phyloP scores from a whole-genome alignment of 352 stramenopile genomes.

The Phytopythium vexans region DNA sequence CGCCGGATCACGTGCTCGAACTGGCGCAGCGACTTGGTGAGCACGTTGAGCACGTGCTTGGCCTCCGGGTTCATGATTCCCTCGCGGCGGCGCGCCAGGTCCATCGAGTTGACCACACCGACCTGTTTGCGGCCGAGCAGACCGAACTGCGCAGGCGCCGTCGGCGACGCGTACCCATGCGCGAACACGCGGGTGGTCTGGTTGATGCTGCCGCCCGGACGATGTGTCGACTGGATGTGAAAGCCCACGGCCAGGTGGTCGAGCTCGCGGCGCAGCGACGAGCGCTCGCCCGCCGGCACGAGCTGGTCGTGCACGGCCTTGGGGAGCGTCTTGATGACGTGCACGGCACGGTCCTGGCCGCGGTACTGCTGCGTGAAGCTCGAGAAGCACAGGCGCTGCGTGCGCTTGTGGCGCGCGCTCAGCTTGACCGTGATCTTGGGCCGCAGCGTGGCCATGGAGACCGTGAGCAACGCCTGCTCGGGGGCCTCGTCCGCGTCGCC shows the following conservation, averaged over 20 bases:
- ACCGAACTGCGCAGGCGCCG: slow-evolving; percentile 28
- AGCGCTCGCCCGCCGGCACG: slow-evolving; percentile 32
- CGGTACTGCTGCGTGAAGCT: slow-evolving; percentile 44
- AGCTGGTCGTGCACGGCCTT: slow-evolving; percentile 46
- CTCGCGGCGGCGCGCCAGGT: slow-evolving; percentile 26
- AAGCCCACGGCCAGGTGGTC: slow-evolving; percentile 53
- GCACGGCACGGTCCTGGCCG: slow-evolving; percentile 38
- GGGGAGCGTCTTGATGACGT: slow-evolving; percentile 65
- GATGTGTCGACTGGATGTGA: slow-evolving; percentile 38
- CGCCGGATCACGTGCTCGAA: slow-evolving; percentile 47
- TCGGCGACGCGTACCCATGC: slow-evolving; percentile 51
- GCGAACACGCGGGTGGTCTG: slow-evolving; percentile 51
- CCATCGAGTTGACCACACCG: slow-evolving; percentile 13
- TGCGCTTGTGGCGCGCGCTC: slow-evolving; percentile 27
- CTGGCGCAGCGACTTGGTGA: slow-evolving; percentile 42
- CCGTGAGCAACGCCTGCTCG: slow-evolving; percentile 26
- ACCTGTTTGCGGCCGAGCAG: slow-evolving; percentile 7
- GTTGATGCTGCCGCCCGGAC: slow-evolving; percentile 20
- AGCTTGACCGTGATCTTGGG: slow-evolving; percentile 20
- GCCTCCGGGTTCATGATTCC: slow-evolving; percentile 51
- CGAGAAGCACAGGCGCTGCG: slow-evolving; percentile 44
- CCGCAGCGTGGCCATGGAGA: slow-evolving; percentile 23
- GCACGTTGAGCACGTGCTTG: slow-evolving; percentile 36
- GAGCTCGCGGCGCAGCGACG: slow-evolving; percentile 40
- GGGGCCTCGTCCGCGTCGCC: slow-evolving; percentile 10